Conservation (phyloP, 768 basidiomycete species). For the Macrolepiota albuminosa region DNA sequence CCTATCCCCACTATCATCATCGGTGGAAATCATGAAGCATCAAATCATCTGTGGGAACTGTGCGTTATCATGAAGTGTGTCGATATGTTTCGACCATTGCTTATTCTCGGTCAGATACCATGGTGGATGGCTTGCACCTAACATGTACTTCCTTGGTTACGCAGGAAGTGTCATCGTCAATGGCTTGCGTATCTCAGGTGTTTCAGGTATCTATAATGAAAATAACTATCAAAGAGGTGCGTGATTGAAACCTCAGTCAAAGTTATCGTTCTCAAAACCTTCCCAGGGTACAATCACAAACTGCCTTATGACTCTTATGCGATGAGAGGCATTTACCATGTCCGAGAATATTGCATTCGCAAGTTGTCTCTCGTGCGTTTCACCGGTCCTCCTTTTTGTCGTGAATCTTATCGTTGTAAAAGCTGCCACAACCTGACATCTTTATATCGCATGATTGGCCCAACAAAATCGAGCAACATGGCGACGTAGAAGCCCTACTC, state of each 20-base stretch:
- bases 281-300: slow-evolving; percentile 70
- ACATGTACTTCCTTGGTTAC: slow-evolving; percentile 93
- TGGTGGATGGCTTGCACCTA: slow-evolving; percentile 96
- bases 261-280: neutral
- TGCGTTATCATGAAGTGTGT: slow-evolving; percentile 32
- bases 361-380: slow-evolving; percentile 65
- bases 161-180: slow-evolving; percentile 88
- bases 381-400: neutral
- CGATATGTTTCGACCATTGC: neutral
- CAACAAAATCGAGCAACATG: slow-evolving; percentile 73
- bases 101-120: slow-evolving; percentile 59
- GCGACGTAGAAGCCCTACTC: slow-evolving; percentile 61
- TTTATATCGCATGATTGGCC: slow-evolving; percentile 99
- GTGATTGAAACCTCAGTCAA: slow-evolving; percentile 4
- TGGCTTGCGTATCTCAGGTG: slow-evolving; percentile 88
- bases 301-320: slow-evolving; percentile 72
- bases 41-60: slow-evolving; percentile 96
- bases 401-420: neutral
- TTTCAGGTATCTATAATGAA: slow-evolving; percentile 86
- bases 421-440: slow-evolving; percentile 4
- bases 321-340: slow-evolving; percentile 86
- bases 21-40: slow-evolving; percentile 97
- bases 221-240: slow-evolving; percentile 69
- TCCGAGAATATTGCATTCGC: slow-evolving; percentile 78
- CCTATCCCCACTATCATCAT: slow-evolving; percentile 90